Conservation (phyloP, 163 green algal genomes). For the Prototheca wickerhamii region DNA sequence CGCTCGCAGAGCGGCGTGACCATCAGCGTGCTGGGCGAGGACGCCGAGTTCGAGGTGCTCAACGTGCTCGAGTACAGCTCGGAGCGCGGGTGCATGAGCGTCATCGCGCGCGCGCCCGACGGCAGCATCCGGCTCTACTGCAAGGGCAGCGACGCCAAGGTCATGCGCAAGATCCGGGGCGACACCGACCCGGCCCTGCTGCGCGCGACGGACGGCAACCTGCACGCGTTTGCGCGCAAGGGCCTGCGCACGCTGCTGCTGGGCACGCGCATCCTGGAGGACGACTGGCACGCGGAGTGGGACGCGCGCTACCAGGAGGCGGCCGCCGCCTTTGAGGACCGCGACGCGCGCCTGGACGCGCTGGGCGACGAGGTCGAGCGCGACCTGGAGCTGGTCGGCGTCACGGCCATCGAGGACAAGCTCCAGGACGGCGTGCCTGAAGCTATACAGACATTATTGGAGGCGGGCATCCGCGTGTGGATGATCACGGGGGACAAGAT, state of each 20-base stretch:
- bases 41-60: constrained; percentile 52
- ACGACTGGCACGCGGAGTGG: constrained; percentile 55
- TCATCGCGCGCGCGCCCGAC: constrained; percentile 52
- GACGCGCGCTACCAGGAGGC: constrained; percentile 49
- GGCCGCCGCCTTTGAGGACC: constrained; percentile 31
- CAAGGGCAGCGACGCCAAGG: constrained; percentile 72
- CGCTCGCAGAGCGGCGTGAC: constrained; percentile 24
- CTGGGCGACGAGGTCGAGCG: constrained; percentile 61
- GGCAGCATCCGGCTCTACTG: constrained; percentile 59
- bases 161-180: constrained; percentile 40
- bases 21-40: constrained; percentile 40
- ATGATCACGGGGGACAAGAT: constrained; percentile 84
- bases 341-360: constrained; percentile 46
- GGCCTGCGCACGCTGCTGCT: constrained; percentile 73
- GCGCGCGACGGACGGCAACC: constrained; percentile 38
- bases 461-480: constrained; percentile 67
- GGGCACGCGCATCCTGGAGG: constrained; percentile 43
- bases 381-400: constrained; percentile 68
- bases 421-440: constrained; percentile 77
- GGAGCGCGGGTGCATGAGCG: constrained; percentile 72
- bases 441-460: constrained; percentile 57
- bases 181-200: constrained; percentile 28
- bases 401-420: constrained; percentile 88
- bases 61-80: constrained; percentile 75
- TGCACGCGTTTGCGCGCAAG: constrained; percentile 57